Percentiles rank a stretch among this genome's conserved stretches.
phyloP scores from a whole-genome alignment of 495 filamentous ascomycete species.

The Annulohypoxylon nitens region DNA sequence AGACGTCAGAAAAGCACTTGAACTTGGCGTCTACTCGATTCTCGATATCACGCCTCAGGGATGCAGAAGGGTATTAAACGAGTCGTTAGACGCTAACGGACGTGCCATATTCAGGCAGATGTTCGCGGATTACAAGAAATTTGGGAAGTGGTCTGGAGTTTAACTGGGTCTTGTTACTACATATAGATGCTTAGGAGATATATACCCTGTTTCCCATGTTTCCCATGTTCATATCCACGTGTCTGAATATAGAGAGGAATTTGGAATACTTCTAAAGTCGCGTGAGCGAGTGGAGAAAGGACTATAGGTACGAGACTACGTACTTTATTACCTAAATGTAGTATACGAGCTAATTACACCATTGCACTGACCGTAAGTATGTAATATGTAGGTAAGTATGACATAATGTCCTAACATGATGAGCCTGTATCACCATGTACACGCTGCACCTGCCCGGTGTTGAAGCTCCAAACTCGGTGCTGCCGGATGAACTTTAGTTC shows the following conservation, averaged over 20 bases:
- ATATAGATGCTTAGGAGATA: constrained; percentile 11
- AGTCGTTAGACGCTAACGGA: constrained; percentile 74
- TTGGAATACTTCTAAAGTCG: constrained; percentile 1
- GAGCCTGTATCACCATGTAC: neutral
- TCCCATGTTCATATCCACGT: constrained; percentile 16
- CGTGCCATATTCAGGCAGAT: constrained; percentile 79
- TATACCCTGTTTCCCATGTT: constrained; percentile 17
- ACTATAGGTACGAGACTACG: neutral
- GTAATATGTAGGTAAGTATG: neutral
- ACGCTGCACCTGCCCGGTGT: neutral
- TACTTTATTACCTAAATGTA: constrained; percentile 11
- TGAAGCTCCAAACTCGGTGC: neutral
- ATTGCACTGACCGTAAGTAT: neutral
- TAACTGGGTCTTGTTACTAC: constrained; percentile 35
- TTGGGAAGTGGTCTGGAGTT: constrained; percentile 77
- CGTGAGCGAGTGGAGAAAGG: constrained; percentile 25
- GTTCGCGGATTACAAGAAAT: constrained; percentile 75
- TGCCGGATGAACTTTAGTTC: neutral
- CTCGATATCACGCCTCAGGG: constrained; percentile 77
- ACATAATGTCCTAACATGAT: neutral
- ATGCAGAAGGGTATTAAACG: constrained; percentile 73
- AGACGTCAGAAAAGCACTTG: constrained; percentile 75
- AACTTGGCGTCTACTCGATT: constrained; percentile 78
- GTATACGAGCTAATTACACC: constrained; percentile 15
- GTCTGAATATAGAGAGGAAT: constrained; percentile 16